Conservation (phyloP, 257 asterid genomes). For the Hygrophila difformis region DNA sequence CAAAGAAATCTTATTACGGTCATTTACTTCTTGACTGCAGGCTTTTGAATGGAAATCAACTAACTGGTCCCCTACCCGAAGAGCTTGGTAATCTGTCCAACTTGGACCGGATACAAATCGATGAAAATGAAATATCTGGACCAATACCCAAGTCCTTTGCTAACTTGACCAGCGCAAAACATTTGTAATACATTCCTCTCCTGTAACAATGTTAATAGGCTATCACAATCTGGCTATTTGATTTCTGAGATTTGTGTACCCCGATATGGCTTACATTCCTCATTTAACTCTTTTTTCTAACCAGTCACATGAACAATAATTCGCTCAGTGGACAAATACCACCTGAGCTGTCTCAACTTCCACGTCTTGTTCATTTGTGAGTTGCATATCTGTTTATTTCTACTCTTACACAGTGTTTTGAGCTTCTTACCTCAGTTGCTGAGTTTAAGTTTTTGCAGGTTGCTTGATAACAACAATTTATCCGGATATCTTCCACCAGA, state of each 20-base stretch:
- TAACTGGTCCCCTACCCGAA: slow-evolving; percentile 84
- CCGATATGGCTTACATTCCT: no score
- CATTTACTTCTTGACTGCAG: no score
- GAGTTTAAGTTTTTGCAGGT: slow-evolving; percentile 43
- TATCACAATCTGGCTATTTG: no score
- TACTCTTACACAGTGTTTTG: slow-evolving; percentile 7
- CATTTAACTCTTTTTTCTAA: no score
- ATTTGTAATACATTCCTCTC: slow-evolving; percentile 43
- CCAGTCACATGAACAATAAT: slow-evolving; percentile 99
- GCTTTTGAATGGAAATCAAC: no score
- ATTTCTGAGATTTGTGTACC: no score
- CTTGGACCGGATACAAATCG: slow-evolving; percentile 91
- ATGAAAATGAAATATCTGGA: slow-evolving; percentile 71
- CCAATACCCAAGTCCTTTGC: no score
- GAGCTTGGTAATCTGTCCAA: slow-evolving; percentile 81
- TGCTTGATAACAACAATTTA: slow-evolving; percentile 91
- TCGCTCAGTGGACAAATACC: slow-evolving; percentile 91
- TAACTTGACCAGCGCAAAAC: slow-evolving; percentile 46
- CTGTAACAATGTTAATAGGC: neutral
- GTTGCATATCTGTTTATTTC: slow-evolving; percentile 23
- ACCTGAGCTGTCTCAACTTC: no score
- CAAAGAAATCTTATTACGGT: no score
- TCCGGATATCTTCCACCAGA: no score
- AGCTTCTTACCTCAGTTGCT: slow-evolving; percentile 8
- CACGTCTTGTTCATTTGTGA: slow-evolving; percentile 86